Conservation (phyloP, 768 basidiomycete species). For the Tricholoma flavovirens region DNA sequence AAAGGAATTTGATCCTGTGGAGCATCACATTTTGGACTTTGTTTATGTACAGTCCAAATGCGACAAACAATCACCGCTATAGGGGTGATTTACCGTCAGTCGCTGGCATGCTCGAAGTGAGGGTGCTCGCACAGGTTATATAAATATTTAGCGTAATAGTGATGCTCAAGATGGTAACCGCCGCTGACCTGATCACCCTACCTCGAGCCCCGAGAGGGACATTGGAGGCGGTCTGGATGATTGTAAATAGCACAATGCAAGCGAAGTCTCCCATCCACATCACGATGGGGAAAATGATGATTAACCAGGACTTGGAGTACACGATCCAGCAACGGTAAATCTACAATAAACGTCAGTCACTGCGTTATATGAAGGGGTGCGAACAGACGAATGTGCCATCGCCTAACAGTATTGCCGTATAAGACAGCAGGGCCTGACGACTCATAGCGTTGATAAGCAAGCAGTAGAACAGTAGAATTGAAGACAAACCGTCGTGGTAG, state of each 20-base stretch:
- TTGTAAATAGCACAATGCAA: neutral
- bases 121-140: slow-evolving; percentile 7
- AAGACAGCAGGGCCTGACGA: neutral
- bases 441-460: neutral
- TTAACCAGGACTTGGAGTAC: slow-evolving; percentile 8
- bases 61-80: neutral
- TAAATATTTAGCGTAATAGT: slow-evolving; percentile 15
- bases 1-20: neutral
- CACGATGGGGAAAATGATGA: slow-evolving; percentile 11
- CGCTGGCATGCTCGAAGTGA: neutral
- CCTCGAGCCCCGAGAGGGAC: neutral
- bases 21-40: neutral
- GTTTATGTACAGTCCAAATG: neutral
- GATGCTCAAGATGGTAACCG: slow-evolving; percentile 10
- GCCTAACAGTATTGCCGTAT: neutral
- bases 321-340: slow-evolving; percentile 19
- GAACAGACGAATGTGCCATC: neutral
- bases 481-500: neutral
- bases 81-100: neutral
- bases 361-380: neutral
- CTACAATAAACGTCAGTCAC: slow-evolving; percentile 1
- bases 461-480: neutral
- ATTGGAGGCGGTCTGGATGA: neutral
- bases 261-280: slow-evolving; percentile 10
- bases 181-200: neutral